Base-by-base conservation (phyloP, 139 green algal species). In the Micractinium conductrix region DNA sequence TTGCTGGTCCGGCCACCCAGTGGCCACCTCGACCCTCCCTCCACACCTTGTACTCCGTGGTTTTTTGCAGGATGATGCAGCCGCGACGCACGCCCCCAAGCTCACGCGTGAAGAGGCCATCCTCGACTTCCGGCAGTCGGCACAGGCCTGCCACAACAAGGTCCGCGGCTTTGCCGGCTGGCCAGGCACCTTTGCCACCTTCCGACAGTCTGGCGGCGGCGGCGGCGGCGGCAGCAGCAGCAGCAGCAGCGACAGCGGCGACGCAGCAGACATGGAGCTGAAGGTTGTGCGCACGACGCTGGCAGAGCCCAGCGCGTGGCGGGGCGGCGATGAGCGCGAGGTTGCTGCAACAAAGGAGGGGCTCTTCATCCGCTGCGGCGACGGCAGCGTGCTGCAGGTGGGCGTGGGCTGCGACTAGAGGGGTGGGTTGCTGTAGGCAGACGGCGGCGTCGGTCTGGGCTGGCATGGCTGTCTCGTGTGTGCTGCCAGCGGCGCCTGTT, bases 121-220 rank as follows among this genome's bases (percentile, higher is more conserved):
- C 30, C 88, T 99, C 7, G 84, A 96, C 82, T 97, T 98, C 48
- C 43, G 22, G 26, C 65, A 88, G 67, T 48, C 88, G 19, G 96
- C 95, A 0, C 4, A 43, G 22, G 42, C 24, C 24, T 90, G 96
- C 70, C 95, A 98, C 88, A 96, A 98, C 90, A 91, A 96, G 65
- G 94, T 99, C 38, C 86, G 95, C 12, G 95, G 81, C 19, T 96
- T 97, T 90, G 92, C 91, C 17, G 91, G 91, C 19, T 98, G 93
- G 95, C 95, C 96, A 5, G 92, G 93, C 43, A 97, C 93, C 9
- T 87, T 83, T 55, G 89, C 85, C n/a, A 63, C 33, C 0, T 91
- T 97, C 16, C 22, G 70, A 37, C 37, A 94, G 62, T 68, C 22
- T 86, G 90, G 60, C 30, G 37, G 45, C 22, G 45, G n/a, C 40